A percentile compares a stretch with the other conserved stretches of the same genome.
phyloP scores from a whole-genome alignment of 208 protist genomes.

The Crithidia bombi region DNA sequence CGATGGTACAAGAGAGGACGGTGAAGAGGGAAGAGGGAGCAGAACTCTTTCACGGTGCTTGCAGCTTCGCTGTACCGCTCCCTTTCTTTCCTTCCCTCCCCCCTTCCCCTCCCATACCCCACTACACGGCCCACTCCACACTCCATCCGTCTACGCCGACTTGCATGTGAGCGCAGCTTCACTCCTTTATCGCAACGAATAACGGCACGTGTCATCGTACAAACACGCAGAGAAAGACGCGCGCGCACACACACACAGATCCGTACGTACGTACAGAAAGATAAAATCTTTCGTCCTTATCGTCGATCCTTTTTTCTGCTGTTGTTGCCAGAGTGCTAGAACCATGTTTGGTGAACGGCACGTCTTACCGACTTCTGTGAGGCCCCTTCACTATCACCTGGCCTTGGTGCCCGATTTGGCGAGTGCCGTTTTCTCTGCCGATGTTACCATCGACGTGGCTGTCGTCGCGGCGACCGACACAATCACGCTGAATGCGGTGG shows the following conservation, averaged over 20 bases:
- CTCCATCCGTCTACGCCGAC: too few relatives aligned
- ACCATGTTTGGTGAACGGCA: constrained; percentile 41
- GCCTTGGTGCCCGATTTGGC: constrained; percentile 66
- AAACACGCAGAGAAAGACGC: too few relatives aligned
- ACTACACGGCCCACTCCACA: too few relatives aligned
- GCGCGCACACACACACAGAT: neutral
- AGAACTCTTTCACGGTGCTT: too few relatives aligned
- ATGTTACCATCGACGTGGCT: constrained; percentile 57
- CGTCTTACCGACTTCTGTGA: constrained; percentile 58
- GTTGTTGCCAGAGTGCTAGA: too few relatives aligned
- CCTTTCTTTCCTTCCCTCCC: constrained; percentile 7
- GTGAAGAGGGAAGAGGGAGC: too few relatives aligned
- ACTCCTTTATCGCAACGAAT: too few relatives aligned
- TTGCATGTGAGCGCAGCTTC: too few relatives aligned
- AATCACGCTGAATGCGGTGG: constrained; percentile 77
- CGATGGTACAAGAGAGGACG: too few relatives aligned
- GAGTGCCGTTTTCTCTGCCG: constrained; percentile 62
- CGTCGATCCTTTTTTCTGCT: neutral
- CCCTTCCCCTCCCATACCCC: constrained; percentile 1
- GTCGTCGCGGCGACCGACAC: constrained; percentile 19
- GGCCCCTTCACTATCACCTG: constrained; percentile 67
- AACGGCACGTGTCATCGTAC: too few relatives aligned
- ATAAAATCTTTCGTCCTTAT: neutral
- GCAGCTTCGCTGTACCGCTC: too few relatives aligned
- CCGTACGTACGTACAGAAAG: neutral